phyloP scores from a whole-genome alignment of 352 stramenopile genomes.

The Phytophthora kernoviae region DNA sequence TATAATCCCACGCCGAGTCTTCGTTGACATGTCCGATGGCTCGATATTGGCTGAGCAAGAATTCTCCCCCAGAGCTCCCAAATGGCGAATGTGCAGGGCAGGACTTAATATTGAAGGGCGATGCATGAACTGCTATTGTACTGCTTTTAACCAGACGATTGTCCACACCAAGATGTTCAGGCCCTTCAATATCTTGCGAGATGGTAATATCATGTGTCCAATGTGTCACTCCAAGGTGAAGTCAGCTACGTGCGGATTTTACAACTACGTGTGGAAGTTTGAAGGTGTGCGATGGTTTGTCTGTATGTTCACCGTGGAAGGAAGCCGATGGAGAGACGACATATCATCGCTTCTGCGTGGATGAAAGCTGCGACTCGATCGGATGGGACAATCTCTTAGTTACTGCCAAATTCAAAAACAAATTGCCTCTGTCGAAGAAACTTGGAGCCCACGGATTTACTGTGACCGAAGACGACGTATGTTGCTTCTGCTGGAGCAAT shows the following conservation, averaged over 20 bases:
- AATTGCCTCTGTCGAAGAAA: too few species aligned
- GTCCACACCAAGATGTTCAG: conserved; percentile 12
- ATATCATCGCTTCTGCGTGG: too few species aligned
- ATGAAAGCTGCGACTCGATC: too few species aligned
- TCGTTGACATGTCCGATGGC: conserved; percentile 1
- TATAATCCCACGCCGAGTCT: neutral
- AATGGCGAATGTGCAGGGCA: conserved; percentile 12
- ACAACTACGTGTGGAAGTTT: conserved; percentile 36
- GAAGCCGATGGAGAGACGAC: neutral
- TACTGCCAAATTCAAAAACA: too few species aligned
- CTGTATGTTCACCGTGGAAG: neutral
- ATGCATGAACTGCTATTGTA: conserved; percentile 9
- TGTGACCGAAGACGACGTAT: too few species aligned
- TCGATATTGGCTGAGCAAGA: conserved; percentile 5
- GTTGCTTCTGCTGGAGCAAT: neutral
- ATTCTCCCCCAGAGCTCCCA: conserved; percentile 8
- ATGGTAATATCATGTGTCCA: conserved; percentile 13
- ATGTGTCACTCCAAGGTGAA: conserved; percentile 10
- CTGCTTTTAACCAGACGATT: conserved; percentile 18
- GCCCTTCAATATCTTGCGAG: conserved; percentile 21
- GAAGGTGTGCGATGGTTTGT: conserved; percentile 15
- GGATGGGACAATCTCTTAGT: too few species aligned
- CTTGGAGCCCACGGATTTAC: too few species aligned
- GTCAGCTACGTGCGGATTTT: conserved; percentile 27
- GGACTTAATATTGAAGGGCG: conserved; percentile 34